Base-by-base conservation (phyloP, 73 alveolate species). In the Paramecium sexaurelia region DNA sequence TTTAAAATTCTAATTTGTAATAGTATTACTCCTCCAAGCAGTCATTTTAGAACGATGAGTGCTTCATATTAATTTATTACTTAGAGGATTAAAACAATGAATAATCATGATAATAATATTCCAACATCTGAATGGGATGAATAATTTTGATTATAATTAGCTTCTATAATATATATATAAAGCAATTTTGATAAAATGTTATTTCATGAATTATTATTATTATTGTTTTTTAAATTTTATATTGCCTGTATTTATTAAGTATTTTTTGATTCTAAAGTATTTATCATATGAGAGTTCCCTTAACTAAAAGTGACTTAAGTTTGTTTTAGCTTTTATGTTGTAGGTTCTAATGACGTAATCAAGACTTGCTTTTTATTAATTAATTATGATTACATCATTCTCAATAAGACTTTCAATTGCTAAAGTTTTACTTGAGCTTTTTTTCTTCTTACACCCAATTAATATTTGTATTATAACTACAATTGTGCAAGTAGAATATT, bases 1-100 rank as follows among this genome's bases (percentile, higher is more conserved):
- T 78, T 78, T 43, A 78, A 78, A 78, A 29, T 78, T 8, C 35
- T 78, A 43, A 78, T 78, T 17, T 22, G 75, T 6, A 78, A 78
- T 45, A 78, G 90, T 8, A 78, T 78, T 9, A 78, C 90, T 6
- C 90, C 90, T 5, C 90, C 90, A n/a, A 40, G 75, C 17, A 41
- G 75, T 33, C 90, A 78, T 78, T 78, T 78, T 78, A 37, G 90
- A 41, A 78, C 90, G 41, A 39, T 78, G 68, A 78, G 90, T 78
- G 71, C 87, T 33, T 73, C 55, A 0, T 73, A 73, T 32, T 8
- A 45, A 29, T 78, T 78, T 20, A 41, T 39, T 29, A 78, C 40
- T 78, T 45, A 78, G 55, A 78, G 90, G 41, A 78, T 39, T 10
- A 78, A 78, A 40, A 71, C 86, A 27, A 61, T 40, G 1, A 35